Base-by-base conservation (phyloP, 1,284 basidiomycete species). In the Sutorius eximius region DNA sequence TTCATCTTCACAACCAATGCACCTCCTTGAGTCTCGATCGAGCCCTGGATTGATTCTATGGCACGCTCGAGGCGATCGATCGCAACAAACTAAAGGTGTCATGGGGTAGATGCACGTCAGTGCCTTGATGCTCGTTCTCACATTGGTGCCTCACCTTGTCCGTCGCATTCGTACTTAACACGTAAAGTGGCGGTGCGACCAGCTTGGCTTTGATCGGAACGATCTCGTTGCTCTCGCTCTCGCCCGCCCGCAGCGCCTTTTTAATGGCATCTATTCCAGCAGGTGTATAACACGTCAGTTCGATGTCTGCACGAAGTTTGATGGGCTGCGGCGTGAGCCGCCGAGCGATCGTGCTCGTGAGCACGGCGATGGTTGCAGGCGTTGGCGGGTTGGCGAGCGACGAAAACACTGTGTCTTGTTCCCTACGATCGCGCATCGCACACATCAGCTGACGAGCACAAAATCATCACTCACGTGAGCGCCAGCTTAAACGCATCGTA, bases 401-500 rank as follows among this genome's bases (percentile, higher is more conserved):
- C 12, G 85, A 81, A 66, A 95, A 95, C 9, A 98, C 92, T 12
- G 84, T 80, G 27, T 95, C 92, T 51, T 90, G 82, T 71, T 98
- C 95, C 36, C 93, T 96, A 69, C n/a, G 50, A 5, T 48, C 30
- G 40, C 36, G 20, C 45, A 29, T 41, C 18, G 56, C 24, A 42
- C 34, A 51, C 41, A 27, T 27, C 24, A 5, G 24, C 24, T 27
- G 4, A 12, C 6, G 34, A 10, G 24, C 3, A 13, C 10, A 32
- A 37, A 37, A 48, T 32, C 47, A 27, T 15, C 6, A 82, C 92
- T 62, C 66, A 95, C 93, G 91, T 91, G 58, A 99, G 81, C 22
- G 93, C 88, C 37, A 98, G 81, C 75, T 99, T 99, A 82, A 99
- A 99, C 0, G 96, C 96, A 72, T 99, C 96, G 73, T 98, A 98